Conservation (phyloP, 2,329 filamentous ascomycete genomes). For the Plenodomus biglobosus region DNA sequence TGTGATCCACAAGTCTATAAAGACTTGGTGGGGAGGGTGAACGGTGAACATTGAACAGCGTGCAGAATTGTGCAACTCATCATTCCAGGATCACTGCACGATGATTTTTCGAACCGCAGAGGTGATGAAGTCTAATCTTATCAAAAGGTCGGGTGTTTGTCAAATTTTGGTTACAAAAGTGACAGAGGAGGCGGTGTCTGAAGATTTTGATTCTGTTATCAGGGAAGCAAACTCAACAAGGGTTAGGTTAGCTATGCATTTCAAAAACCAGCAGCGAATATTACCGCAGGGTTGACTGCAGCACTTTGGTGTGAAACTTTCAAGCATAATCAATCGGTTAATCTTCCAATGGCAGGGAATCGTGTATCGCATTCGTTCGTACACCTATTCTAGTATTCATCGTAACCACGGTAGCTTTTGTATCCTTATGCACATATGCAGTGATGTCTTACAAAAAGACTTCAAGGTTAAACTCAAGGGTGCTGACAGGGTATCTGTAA, state of each 20-base stretch:
- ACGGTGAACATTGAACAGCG: too few relatives aligned
- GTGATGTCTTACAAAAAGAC: slow-evolving; percentile 69
- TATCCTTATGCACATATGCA: not conserved
- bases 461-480: slow-evolving; percentile 92
- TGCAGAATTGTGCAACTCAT: too few relatives aligned
- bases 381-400: slow-evolving; percentile 14
- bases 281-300: not conserved
- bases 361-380: slow-evolving; percentile 5
- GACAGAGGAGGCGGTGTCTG: slow-evolving; percentile 12
- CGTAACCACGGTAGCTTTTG: not conserved
- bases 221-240: too few relatives aligned
- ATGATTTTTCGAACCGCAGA: slow-evolving; percentile 24
- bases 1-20: too few relatives aligned
- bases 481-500: slow-evolving; percentile 81
- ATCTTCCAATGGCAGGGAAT: not conserved
- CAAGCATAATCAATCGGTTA: not conserved
- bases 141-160: slow-evolving; percentile 24
- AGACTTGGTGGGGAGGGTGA: too few relatives aligned
- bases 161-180: not conserved
- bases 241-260: too few relatives aligned
- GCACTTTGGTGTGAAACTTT: not conserved
- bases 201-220: slow-evolving; percentile 5
- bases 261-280: too few relatives aligned
- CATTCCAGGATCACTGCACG: slow-evolving; percentile 25
- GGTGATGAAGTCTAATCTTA: slow-evolving; percentile 33